Evolutionary conservation across 495 filamentous ascomycete species (phyloP), one percentile per base, ranked within the genome.

Genomic region (Trichodelitschia bisporula): DNA sequence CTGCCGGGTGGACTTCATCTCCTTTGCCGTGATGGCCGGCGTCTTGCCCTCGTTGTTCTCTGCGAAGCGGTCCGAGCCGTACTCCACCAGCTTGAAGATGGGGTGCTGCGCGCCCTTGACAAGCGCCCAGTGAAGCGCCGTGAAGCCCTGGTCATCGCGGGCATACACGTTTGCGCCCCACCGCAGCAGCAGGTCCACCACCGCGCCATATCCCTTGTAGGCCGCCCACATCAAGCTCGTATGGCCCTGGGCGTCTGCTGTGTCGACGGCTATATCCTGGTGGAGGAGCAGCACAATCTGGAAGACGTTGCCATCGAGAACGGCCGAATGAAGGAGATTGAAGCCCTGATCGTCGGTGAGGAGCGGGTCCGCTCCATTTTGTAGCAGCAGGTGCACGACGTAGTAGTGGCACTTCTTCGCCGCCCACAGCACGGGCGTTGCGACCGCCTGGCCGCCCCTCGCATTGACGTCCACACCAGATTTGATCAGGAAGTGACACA

Each of bases 141-240:
- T 86, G 42, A 95, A 78, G 4, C 83, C 84, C 35, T 76, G 69
- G 40, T 92, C 79, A 44, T 97, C 86, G 26, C 64, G 68, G 19
- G 77, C 72, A 49, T 89, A 79, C 12, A 90, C 76, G 47, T 80
- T 82, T 19, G 86, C 86, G 16, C 86, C 86, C 84, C 86, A 97
- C 36, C 80, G 70, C 33, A 97, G 50, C 42, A 91, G 86, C 15
- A 93, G 51, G 47, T 95, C 89, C 27, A 97, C 89, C 43, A 75
- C 86, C 15, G 69, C 69, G 0, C 80, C 73, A 46, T 66, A 90
- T 13, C 89, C 89, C 46, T 95, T 97, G 53, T 97, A 97, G 18
- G 83, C 83, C 15, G 89, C 77, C 86, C 86, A 97, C 86, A 97
- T 97, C 31, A 97, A 54, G 21, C 68, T 70, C 1, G 89, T 95